phyloP scores from a whole-genome alignment of 2,329 filamentous ascomycete species.

The Penicillium sp. region DNA sequence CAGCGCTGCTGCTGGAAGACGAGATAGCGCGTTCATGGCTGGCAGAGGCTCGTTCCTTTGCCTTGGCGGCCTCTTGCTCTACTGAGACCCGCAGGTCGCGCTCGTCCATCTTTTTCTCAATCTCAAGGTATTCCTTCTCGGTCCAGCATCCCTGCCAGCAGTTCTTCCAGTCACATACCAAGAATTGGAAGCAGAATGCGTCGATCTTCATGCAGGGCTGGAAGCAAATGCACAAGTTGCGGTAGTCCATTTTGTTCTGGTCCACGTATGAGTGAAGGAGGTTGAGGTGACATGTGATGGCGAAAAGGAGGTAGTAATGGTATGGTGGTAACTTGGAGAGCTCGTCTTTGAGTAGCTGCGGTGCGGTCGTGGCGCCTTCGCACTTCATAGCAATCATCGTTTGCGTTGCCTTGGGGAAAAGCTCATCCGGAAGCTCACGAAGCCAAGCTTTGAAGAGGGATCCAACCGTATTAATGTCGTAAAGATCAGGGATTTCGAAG shows the following conservation, averaged over 20 bases:
- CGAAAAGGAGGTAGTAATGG: slow-evolving; percentile 96
- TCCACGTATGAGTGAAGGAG: slow-evolving; percentile 86
- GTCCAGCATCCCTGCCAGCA: slow-evolving; percentile 97
- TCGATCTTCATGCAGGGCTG: slow-evolving; percentile 97
- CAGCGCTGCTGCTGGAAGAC: slow-evolving; percentile 63
- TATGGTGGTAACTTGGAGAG: slow-evolving; percentile 92
- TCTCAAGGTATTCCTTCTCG: slow-evolving; percentile 74
- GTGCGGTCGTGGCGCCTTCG: slow-evolving; percentile 73
- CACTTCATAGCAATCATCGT: slow-evolving; percentile 78
- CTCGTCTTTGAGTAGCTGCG: slow-evolving; percentile 83
- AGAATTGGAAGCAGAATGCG: slow-evolving; percentile 88
- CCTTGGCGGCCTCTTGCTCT: slow-evolving; percentile 26
- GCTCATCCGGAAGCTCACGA: slow-evolving; percentile 87
- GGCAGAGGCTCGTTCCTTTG: slow-evolving; percentile 23
- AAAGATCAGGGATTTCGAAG: slow-evolving; percentile 81
- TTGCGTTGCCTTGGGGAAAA: slow-evolving; percentile 83
- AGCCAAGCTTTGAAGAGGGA: slow-evolving; percentile 97
- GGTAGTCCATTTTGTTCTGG: slow-evolving; percentile 98
- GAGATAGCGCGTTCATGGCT: slow-evolving; percentile 60
- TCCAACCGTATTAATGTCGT: slow-evolving; percentile 94
- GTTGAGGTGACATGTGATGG: slow-evolving; percentile 93
- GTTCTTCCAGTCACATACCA: slow-evolving; percentile 92
- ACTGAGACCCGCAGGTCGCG: slow-evolving; percentile 28
- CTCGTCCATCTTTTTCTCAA: slow-evolving; percentile 46
- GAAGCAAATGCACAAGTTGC: slow-evolving; percentile 94